Conservation (phyloP, 192 early-diverging fungal species). For the Podila clonocystis region DNA sequence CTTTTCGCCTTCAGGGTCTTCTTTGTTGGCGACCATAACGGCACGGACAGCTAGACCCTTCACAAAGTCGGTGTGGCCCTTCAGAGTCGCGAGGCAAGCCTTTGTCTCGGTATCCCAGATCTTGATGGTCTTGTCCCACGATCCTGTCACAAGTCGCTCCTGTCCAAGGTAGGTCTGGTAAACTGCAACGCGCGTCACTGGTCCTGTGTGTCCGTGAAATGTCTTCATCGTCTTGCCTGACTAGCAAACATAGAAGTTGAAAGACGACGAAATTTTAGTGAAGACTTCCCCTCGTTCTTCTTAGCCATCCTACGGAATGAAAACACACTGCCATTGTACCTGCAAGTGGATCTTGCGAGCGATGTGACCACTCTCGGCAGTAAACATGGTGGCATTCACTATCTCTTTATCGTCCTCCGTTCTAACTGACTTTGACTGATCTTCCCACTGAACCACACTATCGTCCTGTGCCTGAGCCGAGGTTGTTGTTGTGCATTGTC, state of each 20-base stretch:
- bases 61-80: constrained; percentile 91
- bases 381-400: constrained; percentile 54
- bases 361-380: constrained; percentile 79
- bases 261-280: no score
- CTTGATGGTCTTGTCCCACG: constrained; percentile 93
- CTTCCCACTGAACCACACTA: not conserved
- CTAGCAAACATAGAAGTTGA: constrained; percentile 30
- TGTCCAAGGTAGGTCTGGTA: constrained; percentile 58
- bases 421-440: not conserved
- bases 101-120: constrained; percentile 85
- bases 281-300: not conserved
- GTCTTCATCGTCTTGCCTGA: constrained; percentile 60
- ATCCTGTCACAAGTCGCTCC: constrained; percentile 81
- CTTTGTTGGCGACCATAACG: constrained; percentile 1
- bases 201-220: constrained; percentile 75
- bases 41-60: constrained; percentile 72
- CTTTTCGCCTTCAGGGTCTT: constrained; percentile 1
- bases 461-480: not conserved
- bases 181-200: constrained; percentile 73
- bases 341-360: constrained; percentile 72
- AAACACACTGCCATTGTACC: constrained; percentile 44
- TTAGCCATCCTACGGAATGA: not conserved
- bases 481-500: not conserved
- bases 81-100: constrained; percentile 71
- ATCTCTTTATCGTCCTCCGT: constrained; percentile 23